These are phyloP conservation scores for Hypoxylon cercidicola DNA, from an alignment of 495 filamentous ascomycete genomes.

Conservation along the genomic window DNA sequence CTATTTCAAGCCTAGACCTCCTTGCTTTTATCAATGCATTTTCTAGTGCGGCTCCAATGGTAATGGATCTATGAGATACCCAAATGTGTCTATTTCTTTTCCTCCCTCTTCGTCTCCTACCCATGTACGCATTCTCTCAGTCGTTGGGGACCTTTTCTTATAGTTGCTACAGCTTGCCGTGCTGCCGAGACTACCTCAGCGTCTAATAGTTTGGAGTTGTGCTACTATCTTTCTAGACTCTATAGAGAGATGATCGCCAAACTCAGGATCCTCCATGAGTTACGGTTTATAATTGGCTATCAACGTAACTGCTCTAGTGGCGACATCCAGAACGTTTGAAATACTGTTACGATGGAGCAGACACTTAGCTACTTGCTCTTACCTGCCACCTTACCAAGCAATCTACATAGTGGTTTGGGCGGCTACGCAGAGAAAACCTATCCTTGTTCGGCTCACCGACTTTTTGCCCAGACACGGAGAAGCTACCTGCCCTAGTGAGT, in stretches of 20 bases:
- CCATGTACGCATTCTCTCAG: not conserved
- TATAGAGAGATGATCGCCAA: constrained; percentile 27
- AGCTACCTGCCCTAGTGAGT: constrained; percentile 30
- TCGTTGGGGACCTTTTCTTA: not conserved
- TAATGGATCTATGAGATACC: constrained; percentile 6
- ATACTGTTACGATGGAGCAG: constrained; percentile 20
- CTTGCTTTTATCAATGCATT: constrained; percentile 21
- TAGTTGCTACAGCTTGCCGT: constrained; percentile 8
- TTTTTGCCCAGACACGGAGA: constrained; percentile 40
- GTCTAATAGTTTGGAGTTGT: constrained; percentile 5
- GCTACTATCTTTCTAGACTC: constrained; percentile 12
- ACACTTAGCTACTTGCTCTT: constrained; percentile 7
- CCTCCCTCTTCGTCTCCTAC: constrained; percentile 3
- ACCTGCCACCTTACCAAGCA: constrained; percentile 11
- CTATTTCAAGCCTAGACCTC: constrained; percentile 37
- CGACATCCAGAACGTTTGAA: constrained; percentile 21
- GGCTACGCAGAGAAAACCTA: constrained; percentile 32
- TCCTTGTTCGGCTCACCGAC: constrained; percentile 47
- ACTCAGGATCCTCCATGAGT: constrained; percentile 10
- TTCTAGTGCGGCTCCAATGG: constrained; percentile 33
- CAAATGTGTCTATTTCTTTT: constrained; percentile 10
- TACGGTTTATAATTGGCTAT: constrained; percentile 13
- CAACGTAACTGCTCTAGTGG: constrained; percentile 27
- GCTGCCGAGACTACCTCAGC: constrained; percentile 5
- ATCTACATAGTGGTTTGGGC: constrained; percentile 23